phyloP scores from a whole-genome alignment of 345 rosid genomes.

The Eutrema japonicum region DNA sequence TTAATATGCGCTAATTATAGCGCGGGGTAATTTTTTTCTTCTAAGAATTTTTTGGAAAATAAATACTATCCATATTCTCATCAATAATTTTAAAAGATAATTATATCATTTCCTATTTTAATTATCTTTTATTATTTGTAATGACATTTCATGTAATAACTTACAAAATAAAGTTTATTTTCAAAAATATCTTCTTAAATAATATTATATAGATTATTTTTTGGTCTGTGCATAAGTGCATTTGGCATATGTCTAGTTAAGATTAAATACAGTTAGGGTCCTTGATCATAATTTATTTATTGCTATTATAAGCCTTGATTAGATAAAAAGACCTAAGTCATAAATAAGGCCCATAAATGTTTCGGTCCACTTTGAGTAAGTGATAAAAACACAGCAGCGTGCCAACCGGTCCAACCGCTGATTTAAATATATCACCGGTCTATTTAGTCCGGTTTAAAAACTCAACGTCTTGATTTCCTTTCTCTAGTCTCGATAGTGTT shows the following conservation, averaged over 20 bases:
- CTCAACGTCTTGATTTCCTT: conserved; percentile 4
- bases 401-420: conserved; percentile 23
- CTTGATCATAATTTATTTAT: background rate
- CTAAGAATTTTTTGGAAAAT: no score
- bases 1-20: no score
- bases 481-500: background rate
- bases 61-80: no score
- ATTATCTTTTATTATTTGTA: no score
- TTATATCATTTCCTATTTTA: no score
- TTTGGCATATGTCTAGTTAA: background rate
- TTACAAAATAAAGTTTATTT: no score
- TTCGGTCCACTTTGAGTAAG: background rate
- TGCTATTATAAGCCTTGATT: background rate
- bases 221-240: no score
- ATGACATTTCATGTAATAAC: no score
- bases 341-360: conserved; percentile 15
- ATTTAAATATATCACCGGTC: background rate
- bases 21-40: no score
- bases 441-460: conserved; percentile 4
- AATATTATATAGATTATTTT: no score
- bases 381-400: background rate
- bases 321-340: background rate
- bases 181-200: no score
- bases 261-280: background rate
- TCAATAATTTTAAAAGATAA: no score